phyloP scores from a whole-genome alignment of 177 flowering plant species.

The Tripterygium wilfordii region DNA sequence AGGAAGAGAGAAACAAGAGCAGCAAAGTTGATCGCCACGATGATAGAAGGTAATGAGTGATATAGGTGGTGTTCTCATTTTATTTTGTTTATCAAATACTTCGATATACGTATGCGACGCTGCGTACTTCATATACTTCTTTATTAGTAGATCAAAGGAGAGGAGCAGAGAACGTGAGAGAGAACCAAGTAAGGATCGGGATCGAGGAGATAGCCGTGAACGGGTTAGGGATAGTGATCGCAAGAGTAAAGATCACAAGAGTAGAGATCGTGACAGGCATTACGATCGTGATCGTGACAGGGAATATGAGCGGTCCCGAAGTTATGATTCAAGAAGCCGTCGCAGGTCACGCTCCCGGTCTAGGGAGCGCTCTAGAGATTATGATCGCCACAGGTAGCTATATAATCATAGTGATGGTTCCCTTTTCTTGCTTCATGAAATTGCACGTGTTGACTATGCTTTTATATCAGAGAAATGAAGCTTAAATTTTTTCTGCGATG shows the following conservation, averaged over 20 bases:
- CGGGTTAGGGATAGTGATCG: constrained; percentile 34
- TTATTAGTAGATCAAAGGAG: constrained; percentile 60
- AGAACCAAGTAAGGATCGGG: constrained; percentile 45
- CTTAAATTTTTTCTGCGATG: too few relatives aligned
- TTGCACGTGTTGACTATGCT: too few relatives aligned
- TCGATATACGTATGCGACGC: background rate
- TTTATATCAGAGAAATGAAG: too few relatives aligned
- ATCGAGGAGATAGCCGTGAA: constrained; percentile 32
- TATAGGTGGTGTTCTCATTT: too few relatives aligned
- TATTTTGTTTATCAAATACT: background rate
- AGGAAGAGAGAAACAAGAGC: constrained; percentile 83
- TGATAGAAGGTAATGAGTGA: constrained; percentile 86
- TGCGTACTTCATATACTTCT: background rate
- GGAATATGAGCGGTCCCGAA: constrained; percentile 55
- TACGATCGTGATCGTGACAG: constrained; percentile 63
- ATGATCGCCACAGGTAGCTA: constrained; percentile 72
- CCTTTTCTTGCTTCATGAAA: too few relatives aligned
- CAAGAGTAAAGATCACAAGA: constrained; percentile 49
- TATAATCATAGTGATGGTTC: too few relatives aligned
- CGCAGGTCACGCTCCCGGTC: constrained; percentile 88
- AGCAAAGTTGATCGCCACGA: constrained; percentile 57
- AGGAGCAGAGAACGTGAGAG: constrained; percentile 63
- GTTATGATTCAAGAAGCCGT: constrained; percentile 70
- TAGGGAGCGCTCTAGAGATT: constrained; percentile 71
- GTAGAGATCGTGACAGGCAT: constrained; percentile 64